Conservation (phyloP, 2,329 filamentous ascomycete genomes). For the Sporothrix variecibatus region DNA sequence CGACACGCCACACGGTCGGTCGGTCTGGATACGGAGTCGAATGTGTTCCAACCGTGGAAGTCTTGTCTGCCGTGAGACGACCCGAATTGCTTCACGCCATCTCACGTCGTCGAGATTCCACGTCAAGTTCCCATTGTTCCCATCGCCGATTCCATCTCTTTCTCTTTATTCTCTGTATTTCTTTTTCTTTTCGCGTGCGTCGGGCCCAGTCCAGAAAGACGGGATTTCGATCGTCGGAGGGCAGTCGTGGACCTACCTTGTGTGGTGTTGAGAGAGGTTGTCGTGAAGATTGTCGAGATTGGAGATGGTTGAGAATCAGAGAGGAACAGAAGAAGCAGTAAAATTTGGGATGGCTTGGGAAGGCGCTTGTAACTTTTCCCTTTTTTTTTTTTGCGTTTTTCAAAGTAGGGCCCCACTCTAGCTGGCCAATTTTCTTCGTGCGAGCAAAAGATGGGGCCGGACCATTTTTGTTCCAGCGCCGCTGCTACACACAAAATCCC, state of each 20-base stretch:
- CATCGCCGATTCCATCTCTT: conserved; percentile 6
- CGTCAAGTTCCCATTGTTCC: conserved; percentile 13
- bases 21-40: neutral
- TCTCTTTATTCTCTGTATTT: conserved; percentile 11
- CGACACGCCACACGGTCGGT: conserved; percentile 20
- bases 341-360: neutral
- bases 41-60: conserved; percentile 9
- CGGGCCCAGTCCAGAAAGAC: conserved; percentile 35
- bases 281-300: conserved; percentile 20
- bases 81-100: conserved; percentile 8
- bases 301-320: conserved; percentile 3
- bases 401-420: neutral
- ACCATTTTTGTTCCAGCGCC: conserved; percentile 25
- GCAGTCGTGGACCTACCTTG: conserved; percentile 24
- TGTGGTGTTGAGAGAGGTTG: conserved; percentile 22
- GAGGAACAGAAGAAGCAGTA: conserved; percentile 6
- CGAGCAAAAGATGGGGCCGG: conserved; percentile 25
- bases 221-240: conserved; percentile 12
- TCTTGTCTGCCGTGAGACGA: neutral
- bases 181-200: conserved; percentile 31
- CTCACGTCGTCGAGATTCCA: neutral
- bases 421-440: conserved; percentile 28
- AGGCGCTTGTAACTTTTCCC: neutral
- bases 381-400: conserved; percentile 24
- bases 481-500: conserved; percentile 23